These are phyloP conservation scores for Candida vartiovaarae DNA, from an alignment of 805 yeast species.

Conservation along the genomic window DNA sequence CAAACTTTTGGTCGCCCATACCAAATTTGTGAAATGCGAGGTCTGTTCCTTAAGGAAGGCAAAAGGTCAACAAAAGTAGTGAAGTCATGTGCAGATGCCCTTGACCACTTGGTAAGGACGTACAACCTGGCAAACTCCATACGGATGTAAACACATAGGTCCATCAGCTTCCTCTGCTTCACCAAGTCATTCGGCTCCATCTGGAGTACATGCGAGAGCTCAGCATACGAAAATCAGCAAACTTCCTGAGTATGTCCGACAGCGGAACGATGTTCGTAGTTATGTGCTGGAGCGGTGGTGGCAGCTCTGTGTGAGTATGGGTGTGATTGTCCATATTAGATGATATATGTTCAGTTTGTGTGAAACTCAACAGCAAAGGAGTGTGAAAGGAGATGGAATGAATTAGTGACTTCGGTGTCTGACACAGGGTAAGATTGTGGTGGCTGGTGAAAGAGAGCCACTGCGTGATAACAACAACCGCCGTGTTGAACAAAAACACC, in stretches of 20 bases:
- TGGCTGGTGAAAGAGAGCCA: too few species aligned
- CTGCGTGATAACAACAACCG: too few species aligned
- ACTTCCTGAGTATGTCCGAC: slow-evolving; percentile 47
- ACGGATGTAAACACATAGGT: slow-evolving; percentile 62
- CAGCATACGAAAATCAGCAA: slow-evolving; percentile 56
- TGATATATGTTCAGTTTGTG: too few species aligned
- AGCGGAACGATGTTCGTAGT: slow-evolving; percentile 64
- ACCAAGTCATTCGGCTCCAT: slow-evolving; percentile 52
- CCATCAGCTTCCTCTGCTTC: slow-evolving; percentile 64
- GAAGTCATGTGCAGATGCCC: slow-evolving; percentile 62
- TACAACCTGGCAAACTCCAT: slow-evolving; percentile 81
- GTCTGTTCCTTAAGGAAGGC: slow-evolving; percentile 84
- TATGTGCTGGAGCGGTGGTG: slow-evolving; percentile 60
- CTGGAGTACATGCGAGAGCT: slow-evolving; percentile 53
- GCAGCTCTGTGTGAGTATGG: not conserved
- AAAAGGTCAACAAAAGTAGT: slow-evolving; percentile 76
- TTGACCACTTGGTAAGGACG: slow-evolving; percentile 82
- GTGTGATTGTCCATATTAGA: too few species aligned
- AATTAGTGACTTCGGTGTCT: too few species aligned
- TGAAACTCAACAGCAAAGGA: too few species aligned
- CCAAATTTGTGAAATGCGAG: slow-evolving; percentile 52
- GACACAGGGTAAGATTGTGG: too few species aligned
- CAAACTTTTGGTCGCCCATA: slow-evolving; percentile 60
- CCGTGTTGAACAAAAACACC: too few species aligned
- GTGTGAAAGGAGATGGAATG: too few species aligned